Conservation (phyloP, 352 stramenopile genomes). For the Phytophthora podocarpi region DNA sequence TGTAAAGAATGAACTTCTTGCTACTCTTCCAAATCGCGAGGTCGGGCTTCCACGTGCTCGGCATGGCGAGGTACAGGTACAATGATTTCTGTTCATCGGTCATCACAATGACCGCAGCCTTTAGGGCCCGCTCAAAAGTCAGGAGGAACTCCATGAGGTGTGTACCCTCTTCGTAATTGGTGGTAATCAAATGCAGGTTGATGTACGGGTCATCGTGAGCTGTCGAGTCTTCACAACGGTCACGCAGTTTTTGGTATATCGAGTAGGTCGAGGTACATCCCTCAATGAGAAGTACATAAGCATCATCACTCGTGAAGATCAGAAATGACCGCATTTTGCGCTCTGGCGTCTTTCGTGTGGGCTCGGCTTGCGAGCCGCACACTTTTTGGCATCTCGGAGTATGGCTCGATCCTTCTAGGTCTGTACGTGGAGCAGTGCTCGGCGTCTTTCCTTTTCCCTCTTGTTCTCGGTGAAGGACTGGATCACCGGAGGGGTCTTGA, state of each 20-base stretch:
- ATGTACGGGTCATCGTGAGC: conserved; percentile 9
- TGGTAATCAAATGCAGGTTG: no score
- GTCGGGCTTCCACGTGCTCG: conserved; percentile 8
- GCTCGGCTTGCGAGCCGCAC: no score
- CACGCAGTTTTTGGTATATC: conserved; percentile 23
- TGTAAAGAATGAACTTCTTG: conserved; percentile 22
- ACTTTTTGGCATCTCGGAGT: no score
- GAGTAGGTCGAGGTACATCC: conserved; percentile 1
- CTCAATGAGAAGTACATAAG: conserved; percentile 4
- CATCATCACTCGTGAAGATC: conserved; percentile 14
- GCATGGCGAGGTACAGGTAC: conserved; percentile 11
- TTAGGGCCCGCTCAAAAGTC: conserved; percentile 6
- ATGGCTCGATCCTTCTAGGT: no score
- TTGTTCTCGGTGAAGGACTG: no score
- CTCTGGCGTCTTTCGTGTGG: no score
- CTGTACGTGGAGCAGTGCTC: no score
- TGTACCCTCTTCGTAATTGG: conserved; percentile 21
- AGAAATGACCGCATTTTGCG: conserved; percentile 5
- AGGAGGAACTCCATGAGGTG: conserved; percentile 21
- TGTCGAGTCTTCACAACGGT: conserved; percentile 16
- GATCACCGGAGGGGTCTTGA: no score
- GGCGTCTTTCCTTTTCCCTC: no score
- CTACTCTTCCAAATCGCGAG: conserved; percentile 9
- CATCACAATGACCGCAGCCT: conserved; percentile 2
- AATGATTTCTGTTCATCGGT: conserved; percentile 12